Evolutionary conservation across 805 yeast genomes (phyloP).

Genomic region (Hanseniaspora guilliermondii): DNA sequence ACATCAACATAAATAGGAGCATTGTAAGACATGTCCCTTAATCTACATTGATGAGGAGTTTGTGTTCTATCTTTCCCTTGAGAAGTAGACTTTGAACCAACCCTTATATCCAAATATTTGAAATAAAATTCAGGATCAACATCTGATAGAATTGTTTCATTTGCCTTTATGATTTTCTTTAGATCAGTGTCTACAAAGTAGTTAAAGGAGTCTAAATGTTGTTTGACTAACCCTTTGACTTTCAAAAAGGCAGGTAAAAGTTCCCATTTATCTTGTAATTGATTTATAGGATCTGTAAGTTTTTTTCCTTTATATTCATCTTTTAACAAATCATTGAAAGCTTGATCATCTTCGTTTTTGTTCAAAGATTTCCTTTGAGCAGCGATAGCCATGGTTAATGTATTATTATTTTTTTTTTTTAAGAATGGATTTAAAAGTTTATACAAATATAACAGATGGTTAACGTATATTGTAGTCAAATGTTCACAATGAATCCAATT

Average conservation of each 20-base stretch:
- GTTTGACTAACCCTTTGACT: slow-evolving; percentile 92
- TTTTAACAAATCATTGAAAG: slow-evolving; percentile 63
- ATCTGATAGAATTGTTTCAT: slow-evolving; percentile 76
- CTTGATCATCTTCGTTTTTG: slow-evolving; percentile 33
- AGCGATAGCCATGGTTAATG: slow-evolving; percentile 1
- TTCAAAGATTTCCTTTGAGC: slow-evolving; percentile 4
- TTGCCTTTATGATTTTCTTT: slow-evolving; percentile 84
- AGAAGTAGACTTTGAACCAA: slow-evolving; percentile 64
- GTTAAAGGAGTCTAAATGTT: slow-evolving; percentile 95
- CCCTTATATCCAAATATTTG: slow-evolving; percentile 84
- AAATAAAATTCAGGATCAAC: slow-evolving; percentile 95
- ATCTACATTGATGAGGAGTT: slow-evolving; percentile 91
- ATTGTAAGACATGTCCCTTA: slow-evolving; percentile 84
- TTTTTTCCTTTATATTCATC: slow-evolving; percentile 78
- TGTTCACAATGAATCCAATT: no score
- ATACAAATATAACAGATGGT: no score
- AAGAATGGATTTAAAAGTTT: no score
- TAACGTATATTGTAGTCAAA: no score
- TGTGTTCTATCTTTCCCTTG: slow-evolving; percentile 44
- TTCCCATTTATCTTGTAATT: slow-evolving; percentile 96
- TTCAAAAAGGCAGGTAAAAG: slow-evolving; percentile 87
- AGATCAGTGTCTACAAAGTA: slow-evolving; percentile 89
- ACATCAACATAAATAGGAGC: slow-evolving; percentile 96
- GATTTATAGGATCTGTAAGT: slow-evolving; percentile 73
- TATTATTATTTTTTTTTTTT: no score